Base-by-base conservation (phyloP, 2,329 filamentous ascomycete genomes). In the Trichoderma oligosporum region DNA sequence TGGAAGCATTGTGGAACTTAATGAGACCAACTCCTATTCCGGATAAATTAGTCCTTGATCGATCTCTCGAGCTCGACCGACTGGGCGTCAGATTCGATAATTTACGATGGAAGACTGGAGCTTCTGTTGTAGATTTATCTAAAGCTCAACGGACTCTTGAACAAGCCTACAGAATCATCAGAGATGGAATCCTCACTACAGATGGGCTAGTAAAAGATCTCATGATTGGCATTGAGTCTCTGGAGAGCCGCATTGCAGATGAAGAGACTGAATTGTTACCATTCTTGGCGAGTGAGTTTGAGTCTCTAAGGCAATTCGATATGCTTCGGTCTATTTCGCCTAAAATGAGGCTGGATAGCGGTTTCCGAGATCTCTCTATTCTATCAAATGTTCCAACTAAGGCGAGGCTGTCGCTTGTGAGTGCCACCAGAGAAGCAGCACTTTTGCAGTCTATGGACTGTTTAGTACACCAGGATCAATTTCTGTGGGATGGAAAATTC, bases 1-100 rank as follows among this genome's bases (percentile, higher is more conserved):
- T 95, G 88, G 88, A 94, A 67, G 70, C 75, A 7, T 78, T 96
- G 4, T 96, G 92, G 93, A 81, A 82, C 39, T 66, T 76, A 1
- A 82, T 95, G 66, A 82, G 88, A 53, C 89, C 91, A 0, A 70
- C 75, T 9, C 78, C 83, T 4, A 76, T 85, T 20, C 71, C 77
- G 1, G 76, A 77, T 16, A 68, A 73, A 22, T 64, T 67, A 4
- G 73, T 76, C 0, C 70, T 85, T 39, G 69, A 76, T 25, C 77
- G 76, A 33, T 73, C 80, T 6, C 60, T 75, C 11, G 74, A 79
- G 35, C 74, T 88, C 64, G 79, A 85, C 61, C 72, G 73, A 9
- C 73, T 88, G 4, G 83, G 82, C 1, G 68, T 69, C 2, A 76
- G 82, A 48, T 87, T 88, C 57, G 85, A 88, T 67, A 68, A 73